These are phyloP conservation scores for Lasiosphaeris hirsuta DNA, from an alignment of 495 filamentous ascomycete species.

Conservation along the genomic window DNA sequence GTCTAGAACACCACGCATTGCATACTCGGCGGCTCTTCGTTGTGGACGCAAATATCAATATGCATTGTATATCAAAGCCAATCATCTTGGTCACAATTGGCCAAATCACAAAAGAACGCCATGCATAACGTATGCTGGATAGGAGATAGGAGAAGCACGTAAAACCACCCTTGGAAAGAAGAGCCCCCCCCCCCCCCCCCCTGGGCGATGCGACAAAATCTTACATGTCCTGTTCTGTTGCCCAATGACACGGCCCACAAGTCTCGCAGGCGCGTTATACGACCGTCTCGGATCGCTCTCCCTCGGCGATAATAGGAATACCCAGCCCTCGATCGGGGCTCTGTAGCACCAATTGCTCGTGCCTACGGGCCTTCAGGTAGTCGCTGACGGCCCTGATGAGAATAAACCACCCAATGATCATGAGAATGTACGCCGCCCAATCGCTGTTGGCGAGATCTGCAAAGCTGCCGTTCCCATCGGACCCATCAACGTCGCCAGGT, in stretches of 20 bases:
- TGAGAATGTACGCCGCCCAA: slow-evolving; percentile 88
- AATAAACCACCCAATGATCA: slow-evolving; percentile 99
- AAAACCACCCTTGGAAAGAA: background rate
- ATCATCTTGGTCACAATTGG: too few species aligned
- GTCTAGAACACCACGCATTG: too few species aligned
- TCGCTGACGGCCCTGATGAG: slow-evolving; percentile 86
- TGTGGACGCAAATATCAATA: too few species aligned
- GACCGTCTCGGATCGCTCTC: slow-evolving; percentile 75
- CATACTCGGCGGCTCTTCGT: too few species aligned
- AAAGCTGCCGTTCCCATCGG: slow-evolving; percentile 33
- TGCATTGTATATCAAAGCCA: too few species aligned
- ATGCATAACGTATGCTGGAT: too few species aligned
- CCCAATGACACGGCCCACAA: background rate
- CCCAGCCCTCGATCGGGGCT: slow-evolving; percentile 88
- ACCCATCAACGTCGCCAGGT: slow-evolving; percentile 55
- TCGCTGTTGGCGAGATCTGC: slow-evolving; percentile 65
- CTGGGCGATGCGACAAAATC: background rate
- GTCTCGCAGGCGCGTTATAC: slow-evolving; percentile 50
- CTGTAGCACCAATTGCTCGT: slow-evolving; percentile 89
- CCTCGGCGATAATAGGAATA: slow-evolving; percentile 84
- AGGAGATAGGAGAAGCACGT: background rate
- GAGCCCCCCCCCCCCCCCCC: too few species aligned
- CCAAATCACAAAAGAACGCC: too few species aligned
- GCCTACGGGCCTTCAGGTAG: slow-evolving; percentile 78
- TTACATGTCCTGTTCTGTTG: slow-evolving; percentile 11